phyloP scores from a whole-genome alignment of 768 basidiomycete species.

The Symmetrospora coprosmae region DNA sequence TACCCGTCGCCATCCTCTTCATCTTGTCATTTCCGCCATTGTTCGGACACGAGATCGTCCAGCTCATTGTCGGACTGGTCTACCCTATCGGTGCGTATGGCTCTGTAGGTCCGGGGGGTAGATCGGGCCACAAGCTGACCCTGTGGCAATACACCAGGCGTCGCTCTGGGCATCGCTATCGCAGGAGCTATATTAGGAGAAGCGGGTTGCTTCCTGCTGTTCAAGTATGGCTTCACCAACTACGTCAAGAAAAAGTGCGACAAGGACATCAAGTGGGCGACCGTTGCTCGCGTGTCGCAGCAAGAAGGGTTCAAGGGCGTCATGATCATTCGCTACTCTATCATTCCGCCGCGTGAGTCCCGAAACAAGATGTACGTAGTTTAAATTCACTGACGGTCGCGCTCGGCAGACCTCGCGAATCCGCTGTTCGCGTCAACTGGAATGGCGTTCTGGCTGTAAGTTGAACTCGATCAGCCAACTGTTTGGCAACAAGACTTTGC shows the following conservation, averaged over 20 bases:
- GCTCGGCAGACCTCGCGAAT: slow-evolving; percentile 17
- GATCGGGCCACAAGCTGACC: too few relatives aligned
- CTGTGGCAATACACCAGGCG: too few relatives aligned
- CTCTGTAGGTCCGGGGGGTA: too few relatives aligned
- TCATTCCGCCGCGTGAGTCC: slow-evolving; percentile 13
- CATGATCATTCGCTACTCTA: slow-evolving; percentile 16
- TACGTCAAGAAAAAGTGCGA: background rate
- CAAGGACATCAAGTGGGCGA: background rate
- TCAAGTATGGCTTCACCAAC: background rate
- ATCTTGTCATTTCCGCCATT: background rate
- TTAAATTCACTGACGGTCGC: background rate
- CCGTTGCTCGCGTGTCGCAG: background rate
- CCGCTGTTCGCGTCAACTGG: slow-evolving; percentile 8
- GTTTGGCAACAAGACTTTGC: background rate
- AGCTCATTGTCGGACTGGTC: background rate
- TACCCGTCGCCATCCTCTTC: background rate
- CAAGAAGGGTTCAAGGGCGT: slow-evolving; percentile 18
- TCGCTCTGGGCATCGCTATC: background rate
- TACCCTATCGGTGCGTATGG: too few relatives aligned
- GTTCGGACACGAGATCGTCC: background rate
- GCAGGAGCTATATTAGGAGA: slow-evolving; percentile 8
- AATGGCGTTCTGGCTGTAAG: background rate
- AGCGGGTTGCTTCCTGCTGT: background rate
- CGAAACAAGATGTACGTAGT: too few relatives aligned
- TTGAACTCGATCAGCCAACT: background rate